Evolutionary conservation across 345 rosid genomes (phyloP).

Genomic region (Salix arbutifolia): DNA sequence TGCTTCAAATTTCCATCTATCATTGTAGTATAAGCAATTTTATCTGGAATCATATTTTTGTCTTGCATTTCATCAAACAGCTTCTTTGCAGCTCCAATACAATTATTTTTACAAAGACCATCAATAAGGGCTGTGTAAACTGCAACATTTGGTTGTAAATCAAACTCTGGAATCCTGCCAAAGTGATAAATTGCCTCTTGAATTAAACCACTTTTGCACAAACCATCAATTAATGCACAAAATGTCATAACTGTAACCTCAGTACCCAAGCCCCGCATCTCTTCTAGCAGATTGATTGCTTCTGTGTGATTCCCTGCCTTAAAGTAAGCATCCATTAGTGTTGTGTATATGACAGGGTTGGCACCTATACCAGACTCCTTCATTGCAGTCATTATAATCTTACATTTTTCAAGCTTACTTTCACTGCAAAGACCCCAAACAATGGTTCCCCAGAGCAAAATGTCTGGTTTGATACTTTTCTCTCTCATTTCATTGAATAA

Average conservation of each 20-base stretch:
- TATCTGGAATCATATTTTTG: slow-evolving; percentile 47
- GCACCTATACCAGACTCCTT: slow-evolving; percentile 40
- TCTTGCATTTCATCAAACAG: slow-evolving; percentile 47
- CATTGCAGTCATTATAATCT: slow-evolving; percentile 47
- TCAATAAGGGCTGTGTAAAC: slow-evolving; percentile 67
- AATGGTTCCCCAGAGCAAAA: slow-evolving; percentile 56
- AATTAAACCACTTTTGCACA: slow-evolving; percentile 57
- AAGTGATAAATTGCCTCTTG: slow-evolving; percentile 55
- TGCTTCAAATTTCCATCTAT: slow-evolving; percentile 63
- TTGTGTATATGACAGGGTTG: slow-evolving; percentile 52
- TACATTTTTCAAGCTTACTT: slow-evolving; percentile 47
- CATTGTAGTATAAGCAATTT: slow-evolving; percentile 50
- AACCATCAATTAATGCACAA: slow-evolving; percentile 66
- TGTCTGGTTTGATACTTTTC: slow-evolving; percentile 47
- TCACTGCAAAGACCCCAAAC: slow-evolving; percentile 54
- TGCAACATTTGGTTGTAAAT: slow-evolving; percentile 53
- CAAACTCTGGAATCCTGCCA: slow-evolving; percentile 37
- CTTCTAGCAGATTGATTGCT: slow-evolving; percentile 45
- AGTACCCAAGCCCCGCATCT: slow-evolving; percentile 41
- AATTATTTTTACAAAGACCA: slow-evolving; percentile 63
- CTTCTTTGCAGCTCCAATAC: slow-evolving; percentile 45
- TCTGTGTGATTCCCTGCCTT: slow-evolving; percentile 45
- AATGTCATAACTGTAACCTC: slow-evolving; percentile 63
- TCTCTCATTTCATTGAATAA: slow-evolving; percentile 46
- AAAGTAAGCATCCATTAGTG: slow-evolving; percentile 57